Base-by-base conservation (phyloP, 1,139 yeast species). In the Candida frijolesensis region DNA sequence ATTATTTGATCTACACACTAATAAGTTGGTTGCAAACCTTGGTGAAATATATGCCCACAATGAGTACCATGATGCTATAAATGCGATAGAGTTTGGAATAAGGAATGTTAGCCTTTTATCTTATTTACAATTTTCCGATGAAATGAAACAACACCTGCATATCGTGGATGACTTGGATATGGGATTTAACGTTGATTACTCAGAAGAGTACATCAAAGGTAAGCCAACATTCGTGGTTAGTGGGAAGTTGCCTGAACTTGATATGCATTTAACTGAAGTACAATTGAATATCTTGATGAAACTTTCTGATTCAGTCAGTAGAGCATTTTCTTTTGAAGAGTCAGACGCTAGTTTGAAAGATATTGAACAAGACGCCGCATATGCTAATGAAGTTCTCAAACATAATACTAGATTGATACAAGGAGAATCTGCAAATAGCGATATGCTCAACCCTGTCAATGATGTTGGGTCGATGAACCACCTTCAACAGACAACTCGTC, bases 1-100 rank as follows among this genome's bases (percentile, higher is more conserved):
- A 0, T 79, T 78, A 48, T 56, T 82, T 1, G 74, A 76, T 3
- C 75, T 74, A 22, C 76, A 74, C n/a, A 67, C 71, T 0, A 94
- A 94, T 61, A 74, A 79, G 27, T 65, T 94, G 25, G 83, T 87
- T 1, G 82, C 89, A 5, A 83, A 89, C 59, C 74, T 92, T 50
- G 99, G 99, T 54, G 97, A 94, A 63, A 71, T 94, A 10, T 87
- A 80, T 60, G 83, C 92, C 22, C 72, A 78, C 4, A 94, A 92
- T 65, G 68, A 69, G 11, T 90, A 90, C 61, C 60, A 63, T 2
- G 60, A 45, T 8, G 57, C 49, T 2, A 39, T 44, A 4, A 50
- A 51, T 27, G 51, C 47, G 5, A 50, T 63, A 3, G 58, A 84
- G 45, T 85, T 90, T 9, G 96, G 97, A 1, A 73, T 95, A 19